Conservation (phyloP, 371 early-diverging fungal species). For the Enterospora canceri region DNA sequence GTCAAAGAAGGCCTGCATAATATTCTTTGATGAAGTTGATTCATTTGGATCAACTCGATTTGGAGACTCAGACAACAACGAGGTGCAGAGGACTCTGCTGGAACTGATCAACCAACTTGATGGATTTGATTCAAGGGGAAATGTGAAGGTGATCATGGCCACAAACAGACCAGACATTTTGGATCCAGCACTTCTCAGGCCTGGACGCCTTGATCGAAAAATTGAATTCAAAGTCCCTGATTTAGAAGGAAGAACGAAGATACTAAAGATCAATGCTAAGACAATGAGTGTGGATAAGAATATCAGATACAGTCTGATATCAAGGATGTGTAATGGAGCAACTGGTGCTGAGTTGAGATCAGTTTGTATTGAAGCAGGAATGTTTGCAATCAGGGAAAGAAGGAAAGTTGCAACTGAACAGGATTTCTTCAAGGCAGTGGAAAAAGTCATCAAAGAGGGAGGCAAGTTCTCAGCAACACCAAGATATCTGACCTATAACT, state of each 20-base stretch:
- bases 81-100: slow-evolving; percentile 97
- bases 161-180: slow-evolving; percentile 96
- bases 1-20: slow-evolving; percentile 92
- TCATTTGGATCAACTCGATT: slow-evolving; percentile 91
- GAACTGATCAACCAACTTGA: slow-evolving; percentile 98
- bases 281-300: slow-evolving; percentile 86
- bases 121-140: slow-evolving; percentile 96
- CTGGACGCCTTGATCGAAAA: slow-evolving; percentile 96
- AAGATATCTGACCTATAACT: slow-evolving; percentile 63
- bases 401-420: slow-evolving; percentile 96
- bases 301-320: slow-evolving; percentile 91
- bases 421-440: slow-evolving; percentile 95
- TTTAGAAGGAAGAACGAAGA: slow-evolving; percentile 76
- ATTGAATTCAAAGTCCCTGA: slow-evolving; percentile 89
- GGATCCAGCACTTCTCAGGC: slow-evolving; percentile 93
- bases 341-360: slow-evolving; percentile 86
- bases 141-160: slow-evolving; percentile 97
- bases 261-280: slow-evolving; percentile 93
- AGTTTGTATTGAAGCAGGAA: slow-evolving; percentile 99
- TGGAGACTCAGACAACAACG: slow-evolving; percentile 95
- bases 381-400: slow-evolving; percentile 96
- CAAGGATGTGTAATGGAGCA: slow-evolving; percentile 90
- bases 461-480: slow-evolving; percentile 87
- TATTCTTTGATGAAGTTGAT: slow-evolving; percentile 99
- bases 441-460: slow-evolving; percentile 96